These are phyloP conservation scores for Tuber umbilicatum DNA, from an alignment of 495 filamentous ascomycete genomes.

Conservation along the genomic window DNA sequence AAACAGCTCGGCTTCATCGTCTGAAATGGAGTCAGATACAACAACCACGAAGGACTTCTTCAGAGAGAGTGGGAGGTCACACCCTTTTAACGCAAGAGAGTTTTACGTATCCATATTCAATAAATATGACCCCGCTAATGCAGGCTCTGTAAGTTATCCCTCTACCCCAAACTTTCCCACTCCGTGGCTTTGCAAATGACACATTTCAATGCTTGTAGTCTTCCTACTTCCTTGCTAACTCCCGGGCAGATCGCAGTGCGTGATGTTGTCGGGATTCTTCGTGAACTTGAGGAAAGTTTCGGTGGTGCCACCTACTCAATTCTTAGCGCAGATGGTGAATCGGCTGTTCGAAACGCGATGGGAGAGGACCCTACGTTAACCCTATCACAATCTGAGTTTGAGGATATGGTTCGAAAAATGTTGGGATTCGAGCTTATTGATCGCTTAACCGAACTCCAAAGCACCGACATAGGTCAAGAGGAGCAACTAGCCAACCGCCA, in stretches of 20 bases:
- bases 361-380: constrained; percentile 4
- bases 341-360: neutral
- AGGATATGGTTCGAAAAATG: constrained; percentile 6
- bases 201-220: neutral
- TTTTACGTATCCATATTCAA: constrained; percentile 10
- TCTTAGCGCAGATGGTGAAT: constrained; percentile 12
- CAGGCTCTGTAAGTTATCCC: constrained; percentile 13
- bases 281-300: constrained; percentile 16
- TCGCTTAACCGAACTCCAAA: neutral
- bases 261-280: constrained; percentile 25
- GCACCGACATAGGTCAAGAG: neutral
- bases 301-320: constrained; percentile 13
- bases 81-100: neutral
- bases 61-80: neutral
- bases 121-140: constrained; percentile 14
- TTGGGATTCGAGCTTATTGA: neutral
- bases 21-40: neutral
- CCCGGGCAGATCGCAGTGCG: constrained; percentile 12
- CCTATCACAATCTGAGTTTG: constrained; percentile 14
- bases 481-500: neutral
- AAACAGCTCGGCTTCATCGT: neutral
- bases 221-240: neutral
- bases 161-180: neutral
- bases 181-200: neutral
- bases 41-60: neutral